A percentile compares a stretch with the other conserved stretches of the same genome.
Conservation (phyloP, 2,329 filamentous ascomycete genomes). For the Ophiostoma himal-ulmi region DNA sequence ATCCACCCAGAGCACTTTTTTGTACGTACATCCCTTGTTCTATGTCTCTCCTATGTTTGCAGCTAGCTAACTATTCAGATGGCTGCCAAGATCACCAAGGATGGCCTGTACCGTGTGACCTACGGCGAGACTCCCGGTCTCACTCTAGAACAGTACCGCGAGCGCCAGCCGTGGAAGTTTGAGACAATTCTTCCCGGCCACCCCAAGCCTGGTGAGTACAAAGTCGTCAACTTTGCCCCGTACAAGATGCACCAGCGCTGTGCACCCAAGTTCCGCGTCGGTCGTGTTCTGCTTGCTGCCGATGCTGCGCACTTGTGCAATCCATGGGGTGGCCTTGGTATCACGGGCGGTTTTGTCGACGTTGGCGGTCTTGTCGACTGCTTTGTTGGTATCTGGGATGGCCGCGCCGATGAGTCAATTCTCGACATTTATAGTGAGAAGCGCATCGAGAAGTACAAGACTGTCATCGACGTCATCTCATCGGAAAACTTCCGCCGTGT, state of each 20-base stretch:
- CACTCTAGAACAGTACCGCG: constrained; percentile 46
- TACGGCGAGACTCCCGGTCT: constrained; percentile 55
- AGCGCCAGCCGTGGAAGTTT: constrained; percentile 51
- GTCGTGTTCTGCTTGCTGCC: constrained; percentile 51
- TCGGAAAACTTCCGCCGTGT: constrained; percentile 42
- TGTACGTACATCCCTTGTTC: not conserved
- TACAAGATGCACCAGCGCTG: constrained; percentile 59
- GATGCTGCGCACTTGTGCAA: constrained; percentile 56
- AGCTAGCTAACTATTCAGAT: constrained; percentile 33
- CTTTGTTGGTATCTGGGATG: constrained; percentile 43
- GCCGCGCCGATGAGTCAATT: constrained; percentile 40
- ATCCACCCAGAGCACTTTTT: constrained; percentile 55
- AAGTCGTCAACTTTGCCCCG: constrained; percentile 51
- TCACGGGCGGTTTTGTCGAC: constrained; percentile 60
- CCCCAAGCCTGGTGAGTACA: constrained; percentile 53
- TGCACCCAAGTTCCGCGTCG: constrained; percentile 51
- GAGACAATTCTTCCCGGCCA: constrained; percentile 53
- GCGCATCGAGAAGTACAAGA: constrained; percentile 42
- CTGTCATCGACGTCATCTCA: constrained; percentile 40
- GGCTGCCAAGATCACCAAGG: constrained; percentile 53
- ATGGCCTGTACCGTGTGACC: constrained; percentile 58
- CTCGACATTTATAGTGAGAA: constrained; percentile 43
- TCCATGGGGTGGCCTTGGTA: constrained; percentile 54
- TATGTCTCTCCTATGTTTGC: not conserved
- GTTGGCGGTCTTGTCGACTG: constrained; percentile 57